Conservation (phyloP, 2,329 filamentous ascomycete genomes). For the Cryphonectria japonica region DNA sequence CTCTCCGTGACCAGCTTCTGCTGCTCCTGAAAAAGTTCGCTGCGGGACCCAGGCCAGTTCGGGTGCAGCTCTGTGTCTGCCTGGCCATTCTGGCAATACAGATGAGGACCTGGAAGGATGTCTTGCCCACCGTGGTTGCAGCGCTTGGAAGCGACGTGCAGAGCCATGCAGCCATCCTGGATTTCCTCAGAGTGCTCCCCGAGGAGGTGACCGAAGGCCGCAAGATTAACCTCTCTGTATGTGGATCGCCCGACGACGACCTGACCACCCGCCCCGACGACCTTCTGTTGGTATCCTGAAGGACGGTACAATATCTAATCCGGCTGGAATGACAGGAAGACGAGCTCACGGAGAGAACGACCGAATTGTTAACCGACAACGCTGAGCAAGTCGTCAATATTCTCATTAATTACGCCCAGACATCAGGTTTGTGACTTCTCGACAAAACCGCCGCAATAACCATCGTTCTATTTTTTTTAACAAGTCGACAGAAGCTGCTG, state of each 20-base stretch:
- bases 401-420: conserved; percentile 87
- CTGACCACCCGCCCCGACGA: conserved; percentile 41
- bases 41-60: conserved; percentile 78
- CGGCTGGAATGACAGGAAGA: conserved; percentile 75
- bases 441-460: not conserved
- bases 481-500: conserved; percentile 63
- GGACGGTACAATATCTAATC: conserved; percentile 49
- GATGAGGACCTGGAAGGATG: conserved; percentile 95
- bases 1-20: conserved; percentile 83
- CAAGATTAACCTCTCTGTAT: conserved; percentile 98
- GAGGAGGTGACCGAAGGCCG: conserved; percentile 99
- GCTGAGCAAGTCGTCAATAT: conserved; percentile 84
- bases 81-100: conserved; percentile 94
- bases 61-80: conserved; percentile 93
- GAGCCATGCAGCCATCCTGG: conserved; percentile 85
- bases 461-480: conserved; percentile 30
- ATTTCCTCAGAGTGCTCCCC: conserved; percentile 94
- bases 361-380: conserved; percentile 89
- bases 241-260: conserved; percentile 67
- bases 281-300: conserved; percentile 40
- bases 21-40: conserved; percentile 80
- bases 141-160: conserved; percentile 76
- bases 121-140: conserved; percentile 78
- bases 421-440: conserved; percentile 68
- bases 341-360: conserved; percentile 83